Evolutionary conservation across 352 stramenopile genomes (phyloP).

Genomic region (Peronosclerospora sorghi): DNA sequence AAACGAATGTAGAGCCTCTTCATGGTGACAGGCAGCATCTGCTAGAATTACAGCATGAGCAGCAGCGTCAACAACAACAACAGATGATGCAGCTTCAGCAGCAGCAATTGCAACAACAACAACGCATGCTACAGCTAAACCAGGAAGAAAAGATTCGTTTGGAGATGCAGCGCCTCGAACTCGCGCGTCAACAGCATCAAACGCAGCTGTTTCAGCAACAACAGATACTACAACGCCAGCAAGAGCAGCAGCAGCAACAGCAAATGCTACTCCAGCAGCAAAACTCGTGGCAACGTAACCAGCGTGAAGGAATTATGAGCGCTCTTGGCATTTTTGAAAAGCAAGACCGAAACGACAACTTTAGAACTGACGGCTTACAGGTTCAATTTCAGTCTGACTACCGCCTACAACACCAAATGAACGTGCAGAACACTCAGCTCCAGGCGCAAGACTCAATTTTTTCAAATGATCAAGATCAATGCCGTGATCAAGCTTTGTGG

Average conservation of each 20-base stretch:
- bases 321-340: constrained; percentile 51
- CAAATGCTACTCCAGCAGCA: constrained; percentile 67
- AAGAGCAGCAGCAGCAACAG: constrained; percentile 57
- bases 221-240: constrained; percentile 51
- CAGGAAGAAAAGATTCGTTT: constrained; percentile 71
- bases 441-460: constrained; percentile 22
- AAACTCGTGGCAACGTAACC: constrained; percentile 61
- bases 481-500: constrained; percentile 24
- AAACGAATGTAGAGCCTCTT: constrained; percentile 12
- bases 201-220: constrained; percentile 46
- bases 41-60: constrained; percentile 47
- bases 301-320: constrained; percentile 72
- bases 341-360: constrained; percentile 22
- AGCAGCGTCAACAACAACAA: constrained; percentile 35
- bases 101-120: constrained; percentile 57
- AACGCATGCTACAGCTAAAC: constrained; percentile 40
- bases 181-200: constrained; percentile 62
- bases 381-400: constrained; percentile 46
- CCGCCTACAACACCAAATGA: constrained; percentile 28
- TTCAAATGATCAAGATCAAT: constrained; percentile 16
- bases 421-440: constrained; percentile 8
- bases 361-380: constrained; percentile 26
- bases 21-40: constrained; percentile 51
- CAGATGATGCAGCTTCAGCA: constrained; percentile 52
- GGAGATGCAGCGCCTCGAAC: constrained; percentile 72